These are phyloP conservation scores for Termitomyces sp. DNA, from an alignment of 768 basidiomycete species.

Conservation along the genomic window DNA sequence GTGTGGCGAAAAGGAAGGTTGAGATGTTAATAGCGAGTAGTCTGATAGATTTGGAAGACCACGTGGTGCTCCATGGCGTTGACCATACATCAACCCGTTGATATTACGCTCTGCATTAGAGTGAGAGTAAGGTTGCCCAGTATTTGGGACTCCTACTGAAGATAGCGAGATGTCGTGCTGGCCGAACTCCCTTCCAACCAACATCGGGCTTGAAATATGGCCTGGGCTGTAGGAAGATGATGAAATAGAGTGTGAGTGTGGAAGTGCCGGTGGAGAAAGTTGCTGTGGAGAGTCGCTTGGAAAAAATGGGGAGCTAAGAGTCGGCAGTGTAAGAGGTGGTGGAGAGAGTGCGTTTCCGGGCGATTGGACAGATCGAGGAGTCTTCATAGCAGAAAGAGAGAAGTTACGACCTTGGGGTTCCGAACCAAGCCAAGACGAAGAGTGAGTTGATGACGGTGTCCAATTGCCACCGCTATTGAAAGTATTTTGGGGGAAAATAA, in stretches of 20 bases:
- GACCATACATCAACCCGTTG: constrained; percentile 14
- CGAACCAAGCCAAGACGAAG: constrained; percentile 12
- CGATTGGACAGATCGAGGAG: constrained; percentile 3
- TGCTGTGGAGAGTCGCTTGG: constrained; percentile 32
- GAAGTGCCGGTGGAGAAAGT: constrained; percentile 24
- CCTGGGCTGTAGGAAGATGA: constrained; percentile 22
- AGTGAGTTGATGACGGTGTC: constrained; percentile 4
- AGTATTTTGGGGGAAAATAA: constrained; percentile 5
- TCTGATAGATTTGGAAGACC: constrained; percentile 14
- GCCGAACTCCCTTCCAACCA: constrained; percentile 16
- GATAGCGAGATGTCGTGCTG: constrained; percentile 19
- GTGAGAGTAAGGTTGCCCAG: constrained; percentile 19
- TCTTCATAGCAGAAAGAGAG: constrained; percentile 2
- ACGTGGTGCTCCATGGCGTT: constrained; percentile 12
- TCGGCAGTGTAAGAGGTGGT: constrained; percentile 35
- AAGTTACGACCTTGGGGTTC: constrained; percentile 4
- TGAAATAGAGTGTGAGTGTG: constrained; percentile 10
- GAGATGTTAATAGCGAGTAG: constrained; percentile 15
- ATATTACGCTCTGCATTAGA: constrained; percentile 8
- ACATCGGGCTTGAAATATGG: constrained; percentile 21
- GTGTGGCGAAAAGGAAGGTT: constrained; percentile 5
- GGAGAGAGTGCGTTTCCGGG: constrained; percentile 15
- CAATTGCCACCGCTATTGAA: constrained; percentile 4
- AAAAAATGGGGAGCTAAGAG: constrained; percentile 54
- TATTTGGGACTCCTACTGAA: constrained; percentile 19